Conservation (phyloP, 352 stramenopile genomes). For the Pythium utonaiense region DNA sequence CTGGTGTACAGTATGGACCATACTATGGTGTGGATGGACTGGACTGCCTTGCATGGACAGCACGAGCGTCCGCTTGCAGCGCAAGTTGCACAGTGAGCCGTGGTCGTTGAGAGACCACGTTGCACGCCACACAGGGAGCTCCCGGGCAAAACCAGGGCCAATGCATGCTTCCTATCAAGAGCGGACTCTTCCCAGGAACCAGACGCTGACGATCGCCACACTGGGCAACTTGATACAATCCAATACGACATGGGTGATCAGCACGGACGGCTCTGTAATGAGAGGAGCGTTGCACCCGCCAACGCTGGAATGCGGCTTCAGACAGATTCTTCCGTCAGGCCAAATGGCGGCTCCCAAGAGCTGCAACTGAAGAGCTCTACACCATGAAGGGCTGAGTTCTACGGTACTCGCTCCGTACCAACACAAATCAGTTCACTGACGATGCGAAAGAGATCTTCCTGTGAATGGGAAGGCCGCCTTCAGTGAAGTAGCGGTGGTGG, state of each 20-base stretch:
- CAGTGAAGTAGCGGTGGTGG: too few species aligned
- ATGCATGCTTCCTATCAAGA: not conserved
- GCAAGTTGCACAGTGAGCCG: not conserved
- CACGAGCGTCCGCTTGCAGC: not conserved
- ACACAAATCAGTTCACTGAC: slow-evolving; percentile 1
- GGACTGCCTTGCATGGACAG: too few species aligned
- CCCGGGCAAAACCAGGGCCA: not conserved
- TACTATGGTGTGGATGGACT: too few species aligned
- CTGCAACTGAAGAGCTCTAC: not conserved
- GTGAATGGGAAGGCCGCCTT: too few species aligned
- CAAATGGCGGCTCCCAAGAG: slow-evolving; percentile 6
- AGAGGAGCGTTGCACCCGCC: not conserved
- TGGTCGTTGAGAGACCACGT: too few species aligned
- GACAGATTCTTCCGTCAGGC: slow-evolving; percentile 9
- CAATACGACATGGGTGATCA: too few species aligned
- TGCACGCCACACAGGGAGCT: not conserved
- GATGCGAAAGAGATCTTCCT: slow-evolving; percentile 1
- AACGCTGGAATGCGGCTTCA: not conserved
- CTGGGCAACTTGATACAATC: not conserved
- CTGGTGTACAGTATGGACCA: too few species aligned
- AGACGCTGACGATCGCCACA: not conserved
- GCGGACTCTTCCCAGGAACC: slow-evolving; percentile 1
- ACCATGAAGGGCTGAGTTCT: slow-evolving; percentile 10
- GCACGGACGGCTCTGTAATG: too few species aligned
- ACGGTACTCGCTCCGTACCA: too few species aligned